Base-by-base conservation (phyloP, 352 stramenopile genomes). In the Phytophthora melonis region DNA sequence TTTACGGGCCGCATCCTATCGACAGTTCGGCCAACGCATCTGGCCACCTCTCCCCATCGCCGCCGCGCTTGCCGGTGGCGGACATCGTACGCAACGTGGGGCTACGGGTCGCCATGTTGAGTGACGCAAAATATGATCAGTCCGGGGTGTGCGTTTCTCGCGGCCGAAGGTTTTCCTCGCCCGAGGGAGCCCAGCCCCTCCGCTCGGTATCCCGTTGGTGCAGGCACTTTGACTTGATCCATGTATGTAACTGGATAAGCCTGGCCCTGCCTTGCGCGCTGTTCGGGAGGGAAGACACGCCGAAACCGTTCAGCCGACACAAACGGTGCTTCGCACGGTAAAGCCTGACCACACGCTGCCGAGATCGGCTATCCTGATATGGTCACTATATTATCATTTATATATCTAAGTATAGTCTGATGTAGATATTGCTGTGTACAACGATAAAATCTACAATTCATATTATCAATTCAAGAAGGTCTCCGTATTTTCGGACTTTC, bases 81-180 rank as follows among this genome's bases (percentile, higher is more conserved):
- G 64, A 66, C 64, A 71, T 34, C 57, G 41, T 68, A 41, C 10
- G 34, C 56, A 62, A 58, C 36, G 56, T 66, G 45, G 36, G 56
- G 65, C 52, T 21, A 1, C 41, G 41, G 63, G 58, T 74, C 55
- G 60, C 34, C 11, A 16, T 62, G 66, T 50, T 66, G 36, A 68
- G 57, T 68, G 69, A 59, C 45, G 19, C 43, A 63, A 72, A 59
- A 23, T 66, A 63, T 63, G 69, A 75, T 75, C 69, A 72, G 68
- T 74, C 60, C 55, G 47, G 30, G 32, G 65, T 27, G 65, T 54
- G 72, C 72, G 72, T 79, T 77, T 80, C 66, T 80, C 27, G 30
- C 50, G 43, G 30, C 34, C 57, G 58, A 68, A 58, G 53, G 70
- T 74, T 79, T 79, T 79, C 67, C 75, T 59, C 58, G 49, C 74